phyloP scores from a whole-genome alignment of 2,329 filamentous ascomycete species.

The Pezicula radicicola region DNA sequence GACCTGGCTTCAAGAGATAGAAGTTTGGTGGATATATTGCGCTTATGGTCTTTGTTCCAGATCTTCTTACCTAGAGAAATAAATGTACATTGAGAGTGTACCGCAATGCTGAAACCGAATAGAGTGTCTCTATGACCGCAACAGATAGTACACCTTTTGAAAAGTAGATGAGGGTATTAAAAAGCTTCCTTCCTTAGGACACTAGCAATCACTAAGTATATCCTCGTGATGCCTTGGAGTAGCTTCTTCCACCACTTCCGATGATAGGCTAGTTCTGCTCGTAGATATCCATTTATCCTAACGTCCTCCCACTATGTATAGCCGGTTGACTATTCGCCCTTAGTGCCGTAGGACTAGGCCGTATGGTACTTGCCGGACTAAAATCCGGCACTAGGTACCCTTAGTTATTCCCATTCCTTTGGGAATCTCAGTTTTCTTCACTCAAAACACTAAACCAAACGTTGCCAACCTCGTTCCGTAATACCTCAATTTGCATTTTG shows the following conservation, averaged over 20 bases:
- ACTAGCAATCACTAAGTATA: background rate
- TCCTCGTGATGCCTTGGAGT: background rate
- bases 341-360: conserved; percentile 23
- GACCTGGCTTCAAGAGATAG: too few relatives aligned
- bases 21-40: too few relatives aligned
- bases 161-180: background rate
- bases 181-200: background rate
- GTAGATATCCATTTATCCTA: conserved; percentile 20
- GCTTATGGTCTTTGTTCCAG: too few relatives aligned
- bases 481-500: conserved; percentile 82
- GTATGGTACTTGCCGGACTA: conserved; percentile 22
- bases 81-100: too few relatives aligned
- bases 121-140: background rate
- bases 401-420: conserved; percentile 20
- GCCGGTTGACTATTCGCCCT: conserved; percentile 29
- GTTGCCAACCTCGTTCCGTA: conserved; percentile 81
- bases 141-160: background rate
- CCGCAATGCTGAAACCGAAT: background rate
- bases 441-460: conserved; percentile 84
- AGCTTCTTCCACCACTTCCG: background rate
- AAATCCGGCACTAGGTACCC: conserved; percentile 24
- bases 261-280: too few relatives aligned
- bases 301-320: conserved; percentile 29
- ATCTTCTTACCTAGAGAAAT: too few relatives aligned
- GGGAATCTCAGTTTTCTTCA: conserved; percentile 65